Evolutionary conservation across 116 monocot species (phyloP).

Genomic region (Posidonia oceanica): DNA sequence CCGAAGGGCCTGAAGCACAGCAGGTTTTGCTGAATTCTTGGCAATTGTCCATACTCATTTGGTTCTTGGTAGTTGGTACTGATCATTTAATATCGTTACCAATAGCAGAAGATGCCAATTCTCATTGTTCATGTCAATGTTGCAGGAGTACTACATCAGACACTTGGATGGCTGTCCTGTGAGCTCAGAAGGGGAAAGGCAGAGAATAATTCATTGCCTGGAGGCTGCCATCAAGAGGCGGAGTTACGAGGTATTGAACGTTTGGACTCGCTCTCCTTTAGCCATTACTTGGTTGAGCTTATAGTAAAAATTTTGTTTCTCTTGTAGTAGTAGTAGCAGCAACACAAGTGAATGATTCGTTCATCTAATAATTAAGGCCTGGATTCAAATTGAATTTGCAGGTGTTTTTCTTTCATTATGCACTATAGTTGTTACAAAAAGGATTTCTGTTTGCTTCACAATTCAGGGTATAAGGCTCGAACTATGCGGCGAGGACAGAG

Average conservation of each 20-base stretch:
- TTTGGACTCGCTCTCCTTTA: not conserved
- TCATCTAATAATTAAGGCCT: too few species aligned
- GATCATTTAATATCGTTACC: too few species aligned
- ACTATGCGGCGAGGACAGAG: constrained; percentile 52
- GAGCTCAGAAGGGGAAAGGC: constrained; percentile 61
- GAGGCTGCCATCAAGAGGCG: constrained; percentile 70
- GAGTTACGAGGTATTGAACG: constrained; percentile 30
- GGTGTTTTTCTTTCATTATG: not conserved
- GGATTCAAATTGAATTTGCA: too few species aligned
- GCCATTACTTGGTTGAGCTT: too few species aligned
- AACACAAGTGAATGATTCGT: too few species aligned
- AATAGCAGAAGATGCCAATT: too few species aligned
- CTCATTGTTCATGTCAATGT: not conserved
- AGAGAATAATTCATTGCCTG: constrained; percentile 45
- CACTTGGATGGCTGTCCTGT: constrained; percentile 53
- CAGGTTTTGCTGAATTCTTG: constrained; percentile 30
- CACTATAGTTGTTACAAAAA: not conserved
- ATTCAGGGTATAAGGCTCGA: constrained; percentile 59
- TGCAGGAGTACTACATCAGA: constrained; percentile 80
- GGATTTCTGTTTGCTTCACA: not conserved
- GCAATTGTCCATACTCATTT: too few species aligned
- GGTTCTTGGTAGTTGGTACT: too few species aligned
- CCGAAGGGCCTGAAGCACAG: constrained; percentile 69
- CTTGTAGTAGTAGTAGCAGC: too few species aligned
- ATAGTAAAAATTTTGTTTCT: too few species aligned